Evolutionary conservation across 768 basidiomycete genomes (phyloP).

Genomic region (Hygrophorus pudorinus): DNA sequence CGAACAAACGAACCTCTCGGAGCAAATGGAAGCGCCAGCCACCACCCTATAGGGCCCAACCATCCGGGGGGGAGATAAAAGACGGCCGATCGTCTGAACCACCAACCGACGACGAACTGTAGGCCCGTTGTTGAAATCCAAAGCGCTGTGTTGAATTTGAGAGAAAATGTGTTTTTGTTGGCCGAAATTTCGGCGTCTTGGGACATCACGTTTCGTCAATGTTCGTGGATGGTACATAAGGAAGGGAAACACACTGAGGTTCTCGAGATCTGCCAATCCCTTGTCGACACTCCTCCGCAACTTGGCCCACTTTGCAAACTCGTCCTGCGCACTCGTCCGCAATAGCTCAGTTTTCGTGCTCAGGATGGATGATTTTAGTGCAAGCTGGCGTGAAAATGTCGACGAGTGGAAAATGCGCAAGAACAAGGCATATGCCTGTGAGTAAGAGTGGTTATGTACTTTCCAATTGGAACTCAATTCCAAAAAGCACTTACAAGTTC

Average conservation of each 20-base stretch:
- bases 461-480: background rate
- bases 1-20: constrained; percentile 52
- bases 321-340: constrained; percentile 90
- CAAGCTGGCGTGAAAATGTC: constrained; percentile 46
- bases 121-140: constrained; percentile 85
- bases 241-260: constrained; percentile 49
- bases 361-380: constrained; percentile 75
- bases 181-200: constrained; percentile 60
- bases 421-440: constrained; percentile 69
- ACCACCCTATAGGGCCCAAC: constrained; percentile 86
- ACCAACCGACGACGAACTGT: constrained; percentile 82
- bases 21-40: constrained; percentile 84
- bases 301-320: constrained; percentile 98
- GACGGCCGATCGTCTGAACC: constrained; percentile 82
- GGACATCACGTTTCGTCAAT: background rate
- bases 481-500: constrained; percentile 51
- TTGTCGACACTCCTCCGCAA: constrained; percentile 86
- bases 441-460: background rate
- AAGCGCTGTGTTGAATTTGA: constrained; percentile 62
- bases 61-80: constrained; percentile 89
- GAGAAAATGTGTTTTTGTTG: constrained; percentile 49
- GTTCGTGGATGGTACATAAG: background rate
- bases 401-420: constrained; percentile 52
- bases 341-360: constrained; percentile 74
- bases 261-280: constrained; percentile 82